Percentiles rank a stretch among this genome's conserved stretches.
Conservation (phyloP, 371 early-diverging fungal species). For the Mucor lusitanicus region DNA sequence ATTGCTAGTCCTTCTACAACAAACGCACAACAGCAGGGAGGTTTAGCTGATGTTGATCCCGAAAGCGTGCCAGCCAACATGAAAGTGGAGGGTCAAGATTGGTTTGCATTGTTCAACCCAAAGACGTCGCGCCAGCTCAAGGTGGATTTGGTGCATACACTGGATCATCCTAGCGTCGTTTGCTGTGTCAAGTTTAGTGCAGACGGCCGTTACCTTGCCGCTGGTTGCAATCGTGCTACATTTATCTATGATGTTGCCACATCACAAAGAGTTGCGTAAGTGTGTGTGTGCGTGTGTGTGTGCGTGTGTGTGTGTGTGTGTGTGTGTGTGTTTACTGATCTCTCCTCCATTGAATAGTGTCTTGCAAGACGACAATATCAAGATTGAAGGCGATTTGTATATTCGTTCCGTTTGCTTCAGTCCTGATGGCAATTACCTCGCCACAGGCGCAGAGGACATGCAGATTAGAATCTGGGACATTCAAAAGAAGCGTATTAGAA, state of each 20-base stretch:
- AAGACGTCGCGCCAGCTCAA: constrained; percentile 71
- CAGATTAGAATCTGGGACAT: constrained; percentile 88
- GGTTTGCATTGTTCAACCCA: constrained; percentile 85
- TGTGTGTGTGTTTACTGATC: not conserved
- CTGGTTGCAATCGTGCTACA: constrained; percentile 93
- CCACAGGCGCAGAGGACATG: constrained; percentile 97
- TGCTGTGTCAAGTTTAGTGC: constrained; percentile 96
- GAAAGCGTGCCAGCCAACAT: constrained; percentile 77
- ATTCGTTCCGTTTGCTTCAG: constrained; percentile 97
- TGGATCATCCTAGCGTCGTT: constrained; percentile 91
- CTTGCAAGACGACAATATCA: constrained; percentile 75
- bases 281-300: too few relatives aligned
- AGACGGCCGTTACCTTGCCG: constrained; percentile 91
- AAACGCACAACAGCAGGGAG: constrained; percentile 11
- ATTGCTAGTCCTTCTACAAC: constrained; percentile 10
- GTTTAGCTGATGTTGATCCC: constrained; percentile 79
- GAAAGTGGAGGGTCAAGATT: constrained; percentile 87
- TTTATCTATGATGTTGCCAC: constrained; percentile 86
- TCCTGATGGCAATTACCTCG: constrained; percentile 90
- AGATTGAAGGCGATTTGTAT: constrained; percentile 84
- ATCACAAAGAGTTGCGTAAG: constrained; percentile 72
- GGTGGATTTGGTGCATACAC: constrained; percentile 83
- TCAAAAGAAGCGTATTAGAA: constrained; percentile 61
- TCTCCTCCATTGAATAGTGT: constrained; percentile 48
- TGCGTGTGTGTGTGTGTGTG: too few relatives aligned